A percentile compares a stretch with the other conserved stretches of the same genome.
Conservation (phyloP, 1,284 basidiomycete genomes). For the Hymenochaete sp. region DNA sequence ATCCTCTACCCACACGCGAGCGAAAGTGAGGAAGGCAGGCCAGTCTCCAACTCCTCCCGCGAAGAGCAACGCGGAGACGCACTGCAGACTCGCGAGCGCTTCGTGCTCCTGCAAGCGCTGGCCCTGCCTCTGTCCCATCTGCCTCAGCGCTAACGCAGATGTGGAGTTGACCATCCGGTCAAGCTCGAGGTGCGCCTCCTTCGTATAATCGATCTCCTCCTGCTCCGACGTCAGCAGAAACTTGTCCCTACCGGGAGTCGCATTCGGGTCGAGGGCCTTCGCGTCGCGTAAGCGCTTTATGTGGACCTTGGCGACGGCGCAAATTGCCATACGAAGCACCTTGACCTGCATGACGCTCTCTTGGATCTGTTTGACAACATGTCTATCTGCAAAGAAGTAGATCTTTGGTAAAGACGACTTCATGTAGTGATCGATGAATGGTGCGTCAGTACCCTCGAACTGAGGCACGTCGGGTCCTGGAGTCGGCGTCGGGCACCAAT, state of each 20-base stretch:
- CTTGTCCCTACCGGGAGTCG: no score
- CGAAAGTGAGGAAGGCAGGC: conserved; percentile 54
- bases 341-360: conserved; percentile 26
- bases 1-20: conserved; percentile 41
- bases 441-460: conserved; percentile 26
- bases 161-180: no score
- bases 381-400: conserved; percentile 52
- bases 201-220: background rate
- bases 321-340: conserved; percentile 43
- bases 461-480: conserved; percentile 10
- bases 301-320: conserved; percentile 48
- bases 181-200: no score
- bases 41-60: conserved; percentile 61
- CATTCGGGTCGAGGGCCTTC: conserved; percentile 17
- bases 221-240: background rate
- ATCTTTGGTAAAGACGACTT: conserved; percentile 50
- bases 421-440: conserved; percentile 38
- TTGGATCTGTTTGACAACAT: conserved; percentile 35
- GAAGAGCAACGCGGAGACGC: conserved; percentile 67
- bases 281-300: conserved; percentile 27
- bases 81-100: conserved; percentile 67
- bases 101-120: conserved; percentile 26
- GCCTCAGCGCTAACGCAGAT: conserved; percentile 18
- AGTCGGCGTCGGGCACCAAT: no score
- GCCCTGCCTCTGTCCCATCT: conserved; percentile 36